Conservation (phyloP, 2,329 filamentous ascomycete species). For the Endothia cerciana region DNA sequence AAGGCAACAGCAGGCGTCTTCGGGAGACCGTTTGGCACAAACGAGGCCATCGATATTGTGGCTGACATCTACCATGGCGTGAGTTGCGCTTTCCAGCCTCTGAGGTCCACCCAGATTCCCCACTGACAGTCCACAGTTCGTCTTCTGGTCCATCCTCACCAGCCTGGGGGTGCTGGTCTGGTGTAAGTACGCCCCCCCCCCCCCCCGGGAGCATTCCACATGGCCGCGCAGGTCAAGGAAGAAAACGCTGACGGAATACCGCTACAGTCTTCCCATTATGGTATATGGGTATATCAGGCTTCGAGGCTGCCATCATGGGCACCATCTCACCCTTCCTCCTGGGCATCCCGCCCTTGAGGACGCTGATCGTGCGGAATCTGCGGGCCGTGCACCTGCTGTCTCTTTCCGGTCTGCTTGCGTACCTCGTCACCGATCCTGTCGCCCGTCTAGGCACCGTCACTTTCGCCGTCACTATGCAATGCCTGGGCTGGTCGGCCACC, state of each 20-base stretch:
- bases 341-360: slow-evolving; percentile 69
- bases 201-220: slow-evolving; percentile 1
- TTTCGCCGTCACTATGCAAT: slow-evolving; percentile 79
- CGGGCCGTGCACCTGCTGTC: slow-evolving; percentile 76
- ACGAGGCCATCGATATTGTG: slow-evolving; percentile 75
- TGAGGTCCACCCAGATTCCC: slow-evolving; percentile 16
- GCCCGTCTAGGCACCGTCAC: slow-evolving; percentile 79
- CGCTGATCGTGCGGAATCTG: slow-evolving; percentile 68
- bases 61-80: slow-evolving; percentile 93
- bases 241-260: background rate
- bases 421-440: slow-evolving; percentile 72
- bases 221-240: background rate
- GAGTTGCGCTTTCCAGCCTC: slow-evolving; percentile 41
- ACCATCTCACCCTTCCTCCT: slow-evolving; percentile 83
- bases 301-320: slow-evolving; percentile 85
- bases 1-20: slow-evolving; percentile 73
- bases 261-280: slow-evolving; percentile 85
- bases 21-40: slow-evolving; percentile 71
- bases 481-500: slow-evolving; percentile 81
- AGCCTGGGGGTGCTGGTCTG: slow-evolving; percentile 87
- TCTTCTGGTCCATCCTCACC: slow-evolving; percentile 95
- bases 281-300: slow-evolving; percentile 99
- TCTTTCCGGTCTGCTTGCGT: slow-evolving; percentile 75
- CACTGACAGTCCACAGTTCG: slow-evolving; percentile 60
- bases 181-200: slow-evolving; percentile 72